Evolutionary conservation across 2,329 filamentous ascomycete species (phyloP), one percentile per base, ranked within the genome.

Genomic region (Lasiodiplodia sp.): DNA sequence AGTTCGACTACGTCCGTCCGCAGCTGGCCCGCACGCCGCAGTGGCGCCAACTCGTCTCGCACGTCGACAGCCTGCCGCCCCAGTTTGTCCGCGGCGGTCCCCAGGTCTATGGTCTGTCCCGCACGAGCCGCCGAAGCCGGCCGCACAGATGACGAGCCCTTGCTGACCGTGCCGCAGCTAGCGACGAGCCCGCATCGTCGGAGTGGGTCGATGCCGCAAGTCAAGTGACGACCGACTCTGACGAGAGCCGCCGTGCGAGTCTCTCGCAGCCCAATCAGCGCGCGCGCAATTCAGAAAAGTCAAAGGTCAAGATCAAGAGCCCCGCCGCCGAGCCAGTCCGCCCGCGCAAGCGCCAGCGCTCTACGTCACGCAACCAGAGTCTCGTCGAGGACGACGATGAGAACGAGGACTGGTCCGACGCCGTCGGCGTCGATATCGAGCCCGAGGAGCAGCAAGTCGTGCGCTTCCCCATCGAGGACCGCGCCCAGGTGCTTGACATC

Each of bases 141-240:
- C 49, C 21, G 34, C 57, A 56, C 66, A 53, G 49, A 55, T 34
- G 34, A 47, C 21, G 23, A 31, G 37, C 49, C 34, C 63, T 37
- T 44, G 66, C 66, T 68, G 66, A 62, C 56, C 57, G 57, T 68
- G 66, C 66, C 57, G 49, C 66, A 68, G 66, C 57, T 16, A 56
- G 28, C 40, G 65, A 67, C 53, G 65, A 67, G 65, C 65, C 51
- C 25, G 37, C 51, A 52, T 18, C 52, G 10, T 18, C 51, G n/a
- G 65, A 58, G 51, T 66, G 63, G 63, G 51, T 56, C 63, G 63
- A 66, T 18, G 63, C 7, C 12, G 63, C 51, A 37, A 64, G 60
- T 64, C 60, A 64, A 64, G 60, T 64, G 60, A 64, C 60, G 47
- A 66, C 63, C 28, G 63, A 66, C 53, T 67, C 65, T 47, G 67